Percentiles rank a stretch among this genome's conserved stretches.
phyloP scores from a whole-genome alignment of 2,329 filamentous ascomycete genomes.

The Cordyceps militaris region DNA sequence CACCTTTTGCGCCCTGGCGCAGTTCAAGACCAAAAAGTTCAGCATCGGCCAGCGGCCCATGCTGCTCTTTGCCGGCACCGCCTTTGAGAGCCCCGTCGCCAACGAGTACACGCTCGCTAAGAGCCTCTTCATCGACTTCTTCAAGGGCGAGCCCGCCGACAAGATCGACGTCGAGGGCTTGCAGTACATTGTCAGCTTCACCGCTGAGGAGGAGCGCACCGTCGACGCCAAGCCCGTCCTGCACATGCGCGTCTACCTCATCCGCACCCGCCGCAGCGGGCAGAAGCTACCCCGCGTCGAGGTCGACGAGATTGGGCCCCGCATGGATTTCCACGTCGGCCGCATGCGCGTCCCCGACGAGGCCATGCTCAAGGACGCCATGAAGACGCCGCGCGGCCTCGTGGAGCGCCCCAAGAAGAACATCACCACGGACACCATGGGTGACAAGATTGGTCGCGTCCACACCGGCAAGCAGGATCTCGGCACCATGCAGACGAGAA shows the following conservation, averaged over 20 bases:
- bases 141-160: constrained; percentile 66
- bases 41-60: constrained; percentile 81
- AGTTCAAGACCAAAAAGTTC: constrained; percentile 71
- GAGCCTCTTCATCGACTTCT: constrained; percentile 82
- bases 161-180: constrained; percentile 93
- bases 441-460: constrained; percentile 92
- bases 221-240: constrained; percentile 46
- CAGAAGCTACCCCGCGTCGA: constrained; percentile 86
- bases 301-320: constrained; percentile 89
- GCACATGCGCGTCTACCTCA: constrained; percentile 73
- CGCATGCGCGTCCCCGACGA: constrained; percentile 72
- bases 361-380: constrained; percentile 76
- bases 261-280: constrained; percentile 78
- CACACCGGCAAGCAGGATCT: constrained; percentile 90
- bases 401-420: constrained; percentile 93
- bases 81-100: constrained; percentile 74
- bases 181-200: constrained; percentile 81
- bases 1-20: constrained; percentile 59
- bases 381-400: constrained; percentile 72
- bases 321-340: constrained; percentile 85
- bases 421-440: constrained; percentile 80
- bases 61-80: constrained; percentile 81
- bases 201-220: constrained; percentile 58
- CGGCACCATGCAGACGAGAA: constrained; percentile 79
- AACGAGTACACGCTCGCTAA: constrained; percentile 82